These are phyloP conservation scores for Rheum nobile DNA, from an alignment of 148 eudicot genomes.

Conservation along the genomic window DNA sequence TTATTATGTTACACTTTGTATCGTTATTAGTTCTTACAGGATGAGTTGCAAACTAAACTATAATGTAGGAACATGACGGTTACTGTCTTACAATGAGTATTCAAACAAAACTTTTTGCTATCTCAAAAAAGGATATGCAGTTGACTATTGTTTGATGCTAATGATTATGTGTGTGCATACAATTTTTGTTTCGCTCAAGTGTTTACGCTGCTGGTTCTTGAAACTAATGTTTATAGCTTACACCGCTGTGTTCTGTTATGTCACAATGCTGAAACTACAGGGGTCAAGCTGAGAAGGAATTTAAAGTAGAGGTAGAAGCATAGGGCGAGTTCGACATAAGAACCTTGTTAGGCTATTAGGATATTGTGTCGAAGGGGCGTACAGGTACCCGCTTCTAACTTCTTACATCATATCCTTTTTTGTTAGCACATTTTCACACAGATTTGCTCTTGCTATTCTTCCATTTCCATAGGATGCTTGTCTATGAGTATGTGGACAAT, in stretches of 20 bases:
- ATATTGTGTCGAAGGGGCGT: slow-evolving; percentile 54
- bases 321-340: slow-evolving; percentile 63
- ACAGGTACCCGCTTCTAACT: slow-evolving; percentile 23
- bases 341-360: slow-evolving; percentile 54
- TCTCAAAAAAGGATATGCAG: background rate
- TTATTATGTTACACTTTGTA: too few relatives aligned
- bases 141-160: background rate
- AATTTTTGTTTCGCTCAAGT: background rate
- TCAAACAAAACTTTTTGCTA: background rate
- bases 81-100: background rate
- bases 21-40: background rate
- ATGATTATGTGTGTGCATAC: background rate
- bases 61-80: background rate
- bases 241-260: background rate
- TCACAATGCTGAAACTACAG: slow-evolving; percentile 12
- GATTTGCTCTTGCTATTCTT: background rate
- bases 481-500: slow-evolving; percentile 7
- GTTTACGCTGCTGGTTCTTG: background rate
- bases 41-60: background rate
- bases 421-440: background rate
- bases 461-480: slow-evolving; percentile 1
- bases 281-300: slow-evolving; percentile 68
- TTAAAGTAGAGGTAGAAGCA: slow-evolving; percentile 52
- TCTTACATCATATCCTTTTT: background rate
- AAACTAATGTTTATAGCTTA: background rate